Conservation (phyloP, 2,329 filamentous ascomycete species). For the Curvularia verruculosa region DNA sequence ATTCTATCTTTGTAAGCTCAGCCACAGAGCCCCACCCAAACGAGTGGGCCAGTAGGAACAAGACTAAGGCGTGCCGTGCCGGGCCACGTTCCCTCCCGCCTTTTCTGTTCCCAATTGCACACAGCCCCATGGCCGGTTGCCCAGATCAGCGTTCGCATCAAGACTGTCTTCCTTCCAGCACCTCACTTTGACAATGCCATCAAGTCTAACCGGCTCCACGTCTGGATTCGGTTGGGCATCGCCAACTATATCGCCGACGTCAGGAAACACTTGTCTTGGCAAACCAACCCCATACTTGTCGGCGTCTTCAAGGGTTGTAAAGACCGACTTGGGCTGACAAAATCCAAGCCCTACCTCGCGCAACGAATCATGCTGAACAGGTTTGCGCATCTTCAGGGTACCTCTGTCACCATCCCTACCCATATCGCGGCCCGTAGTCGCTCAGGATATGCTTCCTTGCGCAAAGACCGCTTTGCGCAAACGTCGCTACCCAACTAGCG, state of each 20-base stretch:
- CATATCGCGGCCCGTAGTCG: neutral
- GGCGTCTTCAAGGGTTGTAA: neutral
- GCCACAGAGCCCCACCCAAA: constrained; percentile 10
- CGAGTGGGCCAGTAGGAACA: neutral
- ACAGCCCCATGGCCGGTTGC: constrained; percentile 3
- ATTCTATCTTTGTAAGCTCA: constrained; percentile 4
- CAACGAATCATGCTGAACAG: neutral
- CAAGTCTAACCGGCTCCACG: neutral
- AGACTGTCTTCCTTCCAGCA: too few relatives aligned
- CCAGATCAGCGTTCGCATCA: neutral
- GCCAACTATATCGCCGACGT: neutral
- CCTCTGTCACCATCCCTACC: neutral
- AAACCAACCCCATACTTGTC: neutral
- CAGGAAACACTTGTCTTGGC: neutral
- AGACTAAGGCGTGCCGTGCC: constrained; percentile 9
- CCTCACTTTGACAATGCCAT: neutral
- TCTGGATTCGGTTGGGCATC: constrained; percentile 1
- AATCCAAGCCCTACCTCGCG: neutral
- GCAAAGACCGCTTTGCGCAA: neutral
- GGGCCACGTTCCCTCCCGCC: constrained; percentile 9
- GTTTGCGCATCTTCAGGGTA: neutral
- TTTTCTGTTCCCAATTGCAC: neutral
- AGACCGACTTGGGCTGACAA: neutral
- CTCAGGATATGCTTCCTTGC: neutral
- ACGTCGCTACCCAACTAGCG: neutral